These are phyloP conservation scores for Fraxinus platypoda DNA, from an alignment of 305 asterid species.

Conservation along the genomic window DNA sequence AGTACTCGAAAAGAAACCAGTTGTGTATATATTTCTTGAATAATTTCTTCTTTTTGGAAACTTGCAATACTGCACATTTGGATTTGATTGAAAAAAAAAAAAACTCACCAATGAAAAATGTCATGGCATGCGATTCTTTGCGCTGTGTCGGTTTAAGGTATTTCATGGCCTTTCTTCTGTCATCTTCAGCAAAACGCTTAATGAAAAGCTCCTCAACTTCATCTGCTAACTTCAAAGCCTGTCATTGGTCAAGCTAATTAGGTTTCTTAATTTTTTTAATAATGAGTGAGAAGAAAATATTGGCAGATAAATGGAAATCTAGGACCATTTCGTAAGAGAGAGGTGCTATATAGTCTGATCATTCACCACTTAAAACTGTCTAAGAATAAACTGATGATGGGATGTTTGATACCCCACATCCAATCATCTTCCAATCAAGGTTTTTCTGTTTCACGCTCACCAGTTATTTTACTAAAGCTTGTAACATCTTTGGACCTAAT, in stretches of 20 bases:
- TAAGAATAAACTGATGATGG: constrained; percentile 36
- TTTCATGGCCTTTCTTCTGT: constrained; percentile 77
- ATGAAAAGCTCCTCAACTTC: constrained; percentile 81
- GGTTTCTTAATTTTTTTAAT: not conserved
- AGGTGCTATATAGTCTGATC: constrained; percentile 26
- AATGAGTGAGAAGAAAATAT: constrained; percentile 50
- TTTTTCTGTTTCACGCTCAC: constrained; percentile 19
- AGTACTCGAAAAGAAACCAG: constrained; percentile 16
- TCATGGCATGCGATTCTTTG: constrained; percentile 67
- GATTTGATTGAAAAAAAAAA: not conserved
- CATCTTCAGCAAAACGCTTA: constrained; percentile 70
- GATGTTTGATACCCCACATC: constrained; percentile 32
- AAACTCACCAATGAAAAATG: constrained; percentile 79
- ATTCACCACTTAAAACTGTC: constrained; percentile 52
- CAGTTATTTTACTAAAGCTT: not conserved
- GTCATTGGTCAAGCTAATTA: constrained; percentile 20
- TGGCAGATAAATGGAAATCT: constrained; percentile 34
- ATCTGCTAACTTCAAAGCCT: constrained; percentile 74
- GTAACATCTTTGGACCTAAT: not conserved
- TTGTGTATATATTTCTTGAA: constrained; percentile 33
- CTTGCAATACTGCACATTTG: not conserved
- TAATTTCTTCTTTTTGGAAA: not conserved
- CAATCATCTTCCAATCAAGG: constrained; percentile 45
- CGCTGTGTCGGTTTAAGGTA: constrained; percentile 82
- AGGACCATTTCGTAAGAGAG: constrained; percentile 26